Conservation (phyloP, 192 early-diverging fungal genomes). For the Chytriomyces sp. region DNA sequence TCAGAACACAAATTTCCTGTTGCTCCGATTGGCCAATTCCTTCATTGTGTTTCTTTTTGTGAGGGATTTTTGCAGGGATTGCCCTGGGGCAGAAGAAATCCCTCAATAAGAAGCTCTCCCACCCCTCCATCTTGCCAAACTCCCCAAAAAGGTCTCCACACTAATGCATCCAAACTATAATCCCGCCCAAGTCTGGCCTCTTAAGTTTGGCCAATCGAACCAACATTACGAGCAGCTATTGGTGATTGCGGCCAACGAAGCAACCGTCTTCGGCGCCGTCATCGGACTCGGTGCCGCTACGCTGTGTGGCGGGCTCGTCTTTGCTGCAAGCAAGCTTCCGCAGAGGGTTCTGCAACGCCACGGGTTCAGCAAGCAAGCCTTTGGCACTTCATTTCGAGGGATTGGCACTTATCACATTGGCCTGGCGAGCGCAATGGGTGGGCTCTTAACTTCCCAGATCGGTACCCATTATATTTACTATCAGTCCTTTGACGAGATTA, state of each 20-base stretch:
- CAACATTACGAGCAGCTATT: conserved; percentile 27
- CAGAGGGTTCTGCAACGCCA: not conserved
- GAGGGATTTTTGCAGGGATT: too few relatives aligned
- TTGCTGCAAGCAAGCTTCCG: conserved; percentile 11
- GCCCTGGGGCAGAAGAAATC: too few relatives aligned
- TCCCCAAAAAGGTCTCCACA: not conserved
- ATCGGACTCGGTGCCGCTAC: not conserved
- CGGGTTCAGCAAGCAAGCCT: not conserved
- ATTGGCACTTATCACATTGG: conserved; percentile 11
- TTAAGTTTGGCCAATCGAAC: conserved; percentile 15
- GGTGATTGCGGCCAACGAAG: conserved; percentile 14
- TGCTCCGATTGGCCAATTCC: too few relatives aligned
- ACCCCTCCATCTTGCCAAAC: not conserved
- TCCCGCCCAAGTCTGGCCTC: conserved; percentile 25
- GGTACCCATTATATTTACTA: not conserved
- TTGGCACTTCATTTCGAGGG: not conserved
- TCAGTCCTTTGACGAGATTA: not conserved
- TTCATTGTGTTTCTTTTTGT: too few relatives aligned
- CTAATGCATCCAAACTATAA: not conserved
- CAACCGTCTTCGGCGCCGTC: not conserved
- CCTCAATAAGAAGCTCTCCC: too few relatives aligned
- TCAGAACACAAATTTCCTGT: too few relatives aligned
- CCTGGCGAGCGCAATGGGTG: not conserved
- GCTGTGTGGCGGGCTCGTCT: not conserved
- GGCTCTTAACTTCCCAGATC: not conserved